A percentile compares a stretch with the other conserved stretches of the same genome.
These are phyloP conservation scores for Paecilomyces sp. DNA, from an alignment of 2,329 filamentous ascomycete genomes.

Conservation along the genomic window DNA sequence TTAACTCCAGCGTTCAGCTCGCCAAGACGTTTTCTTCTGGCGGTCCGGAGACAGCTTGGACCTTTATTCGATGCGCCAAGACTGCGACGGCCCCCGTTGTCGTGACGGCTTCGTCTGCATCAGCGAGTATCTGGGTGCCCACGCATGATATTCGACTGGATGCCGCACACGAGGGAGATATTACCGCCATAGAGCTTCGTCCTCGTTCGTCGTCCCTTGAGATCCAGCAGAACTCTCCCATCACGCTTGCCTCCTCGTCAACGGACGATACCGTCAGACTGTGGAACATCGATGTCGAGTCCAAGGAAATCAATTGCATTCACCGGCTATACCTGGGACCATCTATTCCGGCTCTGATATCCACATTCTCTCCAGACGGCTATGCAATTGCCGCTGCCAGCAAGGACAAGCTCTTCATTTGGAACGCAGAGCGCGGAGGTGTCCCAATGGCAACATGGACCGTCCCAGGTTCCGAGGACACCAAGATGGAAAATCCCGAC, in stretches of 20 bases:
- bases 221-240: constrained; percentile 15
- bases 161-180: constrained; percentile 33
- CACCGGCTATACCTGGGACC: constrained; percentile 30
- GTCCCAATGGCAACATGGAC: constrained; percentile 35
- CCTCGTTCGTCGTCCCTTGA: constrained; percentile 22
- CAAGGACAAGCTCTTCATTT: constrained; percentile 37
- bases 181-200: constrained; percentile 37
- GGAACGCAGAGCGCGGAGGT: constrained; percentile 40
- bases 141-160: constrained; percentile 34
- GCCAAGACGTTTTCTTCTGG: constrained; percentile 25
- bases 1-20: constrained; percentile 31
- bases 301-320: constrained; percentile 27
- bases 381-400: constrained; percentile 39
- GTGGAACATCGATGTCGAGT: constrained; percentile 35
- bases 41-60: constrained; percentile 29
- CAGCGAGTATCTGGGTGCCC: constrained; percentile 38
- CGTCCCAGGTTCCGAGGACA: constrained; percentile 20
- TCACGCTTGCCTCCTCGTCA: constrained; percentile 38
- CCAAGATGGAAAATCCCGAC: constrained; percentile 25
- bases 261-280: constrained; percentile 39
- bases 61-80: constrained; percentile 31
- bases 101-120: constrained; percentile 32
- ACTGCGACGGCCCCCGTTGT: constrained; percentile 23
- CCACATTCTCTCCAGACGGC: constrained; percentile 41
- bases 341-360: constrained; percentile 31